Base-by-base conservation (phyloP, 2,329 filamentous ascomycete species). In the Dendrostoma leiphaemia region DNA sequence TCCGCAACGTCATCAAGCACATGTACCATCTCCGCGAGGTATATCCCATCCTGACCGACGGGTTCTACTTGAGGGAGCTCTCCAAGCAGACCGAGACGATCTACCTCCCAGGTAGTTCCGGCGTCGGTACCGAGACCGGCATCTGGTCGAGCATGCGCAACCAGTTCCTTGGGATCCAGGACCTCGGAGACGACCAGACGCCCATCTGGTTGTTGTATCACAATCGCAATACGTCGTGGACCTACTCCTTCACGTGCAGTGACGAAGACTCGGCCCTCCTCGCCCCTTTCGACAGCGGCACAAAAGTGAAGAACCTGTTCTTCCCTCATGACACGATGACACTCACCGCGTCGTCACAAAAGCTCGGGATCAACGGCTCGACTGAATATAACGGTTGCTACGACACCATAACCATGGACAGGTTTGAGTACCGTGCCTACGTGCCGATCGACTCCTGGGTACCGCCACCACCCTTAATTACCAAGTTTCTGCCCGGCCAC, bases 301-400 rank as follows among this genome's bases (percentile, higher is more conserved):
- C 76, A 0, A 81, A 73, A 0, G 83, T 86, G 58, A 83, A 81
- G 63, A 86, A 85, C 61, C 64, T 87, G n/a, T 84, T 86, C 64
- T 81, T 80, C 62, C 83, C 83, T 1, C 82, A 81, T 60, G 81
- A 84, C 31, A 77, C 82, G 59, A 70, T 77, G 52, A 75, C 70
- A 0, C 67, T 86, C 13, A 70, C 71, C 45, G 66, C 67, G 2
- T 76, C 79, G 2, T 65, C 70, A 1, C 67, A 70, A 8, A 69
- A 69, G 46, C 69, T 82, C 26, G 72, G 72, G 8, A 69, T 81
- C 40, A 74, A 78, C 52, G 73, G 73, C 3, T 77, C 76, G 1
- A 69, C 64, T 0, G 63, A 73, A 2, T 68, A 65, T 48, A 83
- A 82, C 59, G 84, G 83, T 1, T 86, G 83, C 60, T 63, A 84